Conservation (phyloP, 1,284 basidiomycete species). For the Ganoderma leucocontextum region DNA sequence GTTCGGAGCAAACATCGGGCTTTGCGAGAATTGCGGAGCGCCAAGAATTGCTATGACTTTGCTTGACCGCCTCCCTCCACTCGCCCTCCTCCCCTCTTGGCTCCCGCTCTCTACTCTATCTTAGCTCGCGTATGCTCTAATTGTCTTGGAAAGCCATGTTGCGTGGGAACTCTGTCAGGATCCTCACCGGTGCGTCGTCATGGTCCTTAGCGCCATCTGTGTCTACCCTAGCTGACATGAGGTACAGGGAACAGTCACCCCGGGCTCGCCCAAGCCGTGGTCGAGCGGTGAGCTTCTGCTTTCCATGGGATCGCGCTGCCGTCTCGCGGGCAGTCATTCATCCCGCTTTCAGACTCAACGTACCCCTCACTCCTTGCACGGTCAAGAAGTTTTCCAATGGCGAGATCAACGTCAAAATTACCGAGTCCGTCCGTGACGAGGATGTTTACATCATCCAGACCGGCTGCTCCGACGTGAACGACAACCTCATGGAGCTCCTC, state of each 20-base stretch:
- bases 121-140: conserved; percentile 39
- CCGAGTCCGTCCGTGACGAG: conserved; percentile 96
- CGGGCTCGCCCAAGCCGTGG: conserved; percentile 93
- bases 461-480: conserved; percentile 80
- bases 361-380: conserved; percentile 88
- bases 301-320: conserved; percentile 51
- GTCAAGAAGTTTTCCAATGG: conserved; percentile 97
- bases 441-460: conserved; percentile 97
- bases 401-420: conserved; percentile 92
- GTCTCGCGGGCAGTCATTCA: conserved; percentile 45
- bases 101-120: conserved; percentile 22
- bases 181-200: conserved; percentile 81
- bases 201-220: background rate
- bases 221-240: conserved; percentile 22
- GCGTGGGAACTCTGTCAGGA: conserved; percentile 93
- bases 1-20: conserved; percentile 38
- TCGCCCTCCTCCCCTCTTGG: conserved; percentile 19
- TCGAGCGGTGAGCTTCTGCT: conserved; percentile 88
- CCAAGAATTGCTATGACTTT: conserved; percentile 27
- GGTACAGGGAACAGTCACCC: conserved; percentile 94
- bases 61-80: conserved; percentile 12
- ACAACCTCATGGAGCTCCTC: conserved; percentile 91
- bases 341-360: conserved; percentile 78
- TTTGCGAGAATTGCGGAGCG: conserved; percentile 35
- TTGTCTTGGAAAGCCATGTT: conserved; percentile 63